Conservation (phyloP, 1,284 basidiomycete genomes). For the Naganishia liquefaciens region DNA sequence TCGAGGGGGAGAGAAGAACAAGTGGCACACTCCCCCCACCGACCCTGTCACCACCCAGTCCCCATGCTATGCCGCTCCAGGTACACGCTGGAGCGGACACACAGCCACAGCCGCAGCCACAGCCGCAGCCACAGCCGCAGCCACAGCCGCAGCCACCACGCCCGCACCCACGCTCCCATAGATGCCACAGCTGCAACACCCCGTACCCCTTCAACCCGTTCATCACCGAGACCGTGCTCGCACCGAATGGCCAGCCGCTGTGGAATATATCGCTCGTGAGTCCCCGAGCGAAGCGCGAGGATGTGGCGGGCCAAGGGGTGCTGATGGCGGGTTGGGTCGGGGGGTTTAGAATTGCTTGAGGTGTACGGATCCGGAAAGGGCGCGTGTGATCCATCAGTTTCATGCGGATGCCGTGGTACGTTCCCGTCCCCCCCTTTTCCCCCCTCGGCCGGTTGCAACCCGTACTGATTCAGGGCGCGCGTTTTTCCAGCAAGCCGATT, state of each 20-base stretch:
- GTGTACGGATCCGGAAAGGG: background rate
- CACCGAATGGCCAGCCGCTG: background rate
- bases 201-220: conserved; percentile 16
- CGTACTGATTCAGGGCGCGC: background rate
- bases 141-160: no score
- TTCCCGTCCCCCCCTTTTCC: no score
- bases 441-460: background rate
- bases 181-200: conserved; percentile 4
- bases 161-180: conserved; percentile 5
- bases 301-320: no score
- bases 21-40: no score
- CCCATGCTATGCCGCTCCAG: no score
- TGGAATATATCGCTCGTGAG: conserved; percentile 9
- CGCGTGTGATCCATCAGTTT: background rate
- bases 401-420: conserved; percentile 22
- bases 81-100: no score
- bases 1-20: no score
- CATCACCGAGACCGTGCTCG: background rate
- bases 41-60: no score
- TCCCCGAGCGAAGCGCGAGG: no score
- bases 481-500: conserved; percentile 12
- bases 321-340: background rate
- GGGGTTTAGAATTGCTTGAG: conserved; percentile 1
- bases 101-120: no score
- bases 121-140: no score